Base-by-base conservation (phyloP, 176 grass and related monocot genomes). In the Oryza glumipatula region DNA sequence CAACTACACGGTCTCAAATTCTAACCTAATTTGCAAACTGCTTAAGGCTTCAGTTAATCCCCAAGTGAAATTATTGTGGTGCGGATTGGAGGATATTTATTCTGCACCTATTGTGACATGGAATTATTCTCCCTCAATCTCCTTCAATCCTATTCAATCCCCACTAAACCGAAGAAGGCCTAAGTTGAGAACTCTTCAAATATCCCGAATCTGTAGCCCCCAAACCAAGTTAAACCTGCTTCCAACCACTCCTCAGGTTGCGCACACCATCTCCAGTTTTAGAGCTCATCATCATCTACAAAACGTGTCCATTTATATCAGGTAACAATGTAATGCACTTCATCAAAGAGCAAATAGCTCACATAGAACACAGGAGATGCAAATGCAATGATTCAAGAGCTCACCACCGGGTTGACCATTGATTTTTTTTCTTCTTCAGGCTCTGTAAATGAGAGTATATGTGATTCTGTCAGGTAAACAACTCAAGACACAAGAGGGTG, bases 241-340 rank as follows among this genome's bases (percentile, higher is more conserved):
- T 94, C 91, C 88, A 0, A 96, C 88, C 73, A 94, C 75, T 0
- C 91, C 78, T 90, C 73, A 96, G 72, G 70, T 88, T 85, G 47
- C 87, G 84, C 19, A 98, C 81, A 19, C 91, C 96, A 2, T 87
- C 96, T 67, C 93, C 96, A 23, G 93, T 88, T 82, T 95, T 95
- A 7, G 96, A 98, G 87, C 91, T 94, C 87, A 91, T 86, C 91
- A 95, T 98, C 91, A 94, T 91, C 96, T 95, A 64, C 69, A 88
- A 41, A 26, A 44, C 22, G 48, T 74, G 19, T 1, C 5, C 9
- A 16, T 2, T n/a, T 1, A 14, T 1, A 75, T 84, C 7, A 87
- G 71, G 35, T 21, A 7, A 44, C 90, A 80, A 72, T 19, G 6
- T 4, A 65, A 69, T 12, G 21, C 32, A 49, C 9, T 66, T 83